A percentile compares a stretch with the other conserved stretches of the same genome.
phyloP scores from a whole-genome alignment of 2,329 filamentous ascomycete genomes.

The Daldinia sp. region DNA sequence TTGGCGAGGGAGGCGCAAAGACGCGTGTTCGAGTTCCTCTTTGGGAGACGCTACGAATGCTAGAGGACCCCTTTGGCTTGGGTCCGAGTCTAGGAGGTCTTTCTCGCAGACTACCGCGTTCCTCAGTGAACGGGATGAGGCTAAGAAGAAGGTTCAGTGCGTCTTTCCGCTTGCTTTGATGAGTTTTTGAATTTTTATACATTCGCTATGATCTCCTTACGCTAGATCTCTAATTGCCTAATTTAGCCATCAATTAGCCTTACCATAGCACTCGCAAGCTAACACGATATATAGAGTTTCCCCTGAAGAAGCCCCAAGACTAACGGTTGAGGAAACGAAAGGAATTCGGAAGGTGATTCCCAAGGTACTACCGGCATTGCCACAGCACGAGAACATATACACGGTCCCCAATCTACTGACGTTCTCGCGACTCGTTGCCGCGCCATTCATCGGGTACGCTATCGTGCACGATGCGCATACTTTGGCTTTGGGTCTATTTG shows the following conservation, averaged over 20 bases:
- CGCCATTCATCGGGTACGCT: slow-evolving; percentile 87
- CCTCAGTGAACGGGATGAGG: slow-evolving; percentile 9
- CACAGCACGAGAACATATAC: slow-evolving; percentile 87
- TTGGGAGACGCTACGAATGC: not conserved
- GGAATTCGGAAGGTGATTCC: slow-evolving; percentile 45
- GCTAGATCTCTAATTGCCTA: not conserved
- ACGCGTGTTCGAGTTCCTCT: not conserved
- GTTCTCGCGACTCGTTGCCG: slow-evolving; percentile 81
- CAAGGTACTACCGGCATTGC: slow-evolving; percentile 45
- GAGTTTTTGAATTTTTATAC: not conserved
- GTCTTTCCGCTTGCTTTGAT: slow-evolving; percentile 11
- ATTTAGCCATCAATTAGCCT: not conserved
- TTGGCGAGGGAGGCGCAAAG: not conserved
- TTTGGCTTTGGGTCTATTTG: slow-evolving; percentile 84
- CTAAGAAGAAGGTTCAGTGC: slow-evolving; percentile 27
- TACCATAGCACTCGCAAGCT: not conserved
- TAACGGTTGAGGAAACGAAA: not conserved
- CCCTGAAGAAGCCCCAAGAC: not conserved
- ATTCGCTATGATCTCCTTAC: not conserved
- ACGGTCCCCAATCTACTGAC: slow-evolving; percentile 96
- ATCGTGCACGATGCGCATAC: slow-evolving; percentile 83
- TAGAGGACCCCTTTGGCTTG: not conserved
- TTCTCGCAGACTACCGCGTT: slow-evolving; percentile 14
- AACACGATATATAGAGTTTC: not conserved
- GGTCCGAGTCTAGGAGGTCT: slow-evolving; percentile 5